Base-by-base conservation (phyloP, 306 rosid species). In the Datisca glomerata region DNA sequence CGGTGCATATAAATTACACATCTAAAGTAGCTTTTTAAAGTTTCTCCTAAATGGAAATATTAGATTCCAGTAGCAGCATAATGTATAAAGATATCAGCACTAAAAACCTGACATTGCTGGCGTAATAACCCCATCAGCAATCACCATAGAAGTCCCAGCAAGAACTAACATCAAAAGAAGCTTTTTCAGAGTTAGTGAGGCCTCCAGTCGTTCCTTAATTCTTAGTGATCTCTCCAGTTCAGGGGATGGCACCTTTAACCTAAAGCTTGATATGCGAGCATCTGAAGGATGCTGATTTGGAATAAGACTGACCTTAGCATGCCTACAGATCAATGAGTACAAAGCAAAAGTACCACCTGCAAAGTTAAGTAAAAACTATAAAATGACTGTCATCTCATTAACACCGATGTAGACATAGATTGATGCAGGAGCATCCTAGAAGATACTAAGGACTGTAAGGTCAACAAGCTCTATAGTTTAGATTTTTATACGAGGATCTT, bases 261-360 rank as follows among this genome's bases (percentile, higher is more conserved):
- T 75, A 66, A 91, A 91, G 66, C 98, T 85, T 15, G 98, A 91
- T 59, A 91, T 84, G 28, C 78, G 86, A 47, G 94, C 73, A 73
- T 91, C 98, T 1, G 98, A 91, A 21, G 78, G 96, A 68, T 84
- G 73, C 68, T 84, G 98, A 73, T 91, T 91, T 13, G 98, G 98
- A 64, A 91, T 84, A 51, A 91, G 98, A 69, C 86, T 91, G 73
- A 75, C 98, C 80, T 91, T 91, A 56, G 98, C 96, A 57, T 91
- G 91, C 31, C 98, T 94, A 67, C 98, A 91, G 60, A 91, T 91
- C 80, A 91, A 80, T 12, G 96, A 91, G 69, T 91, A 91, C 66
- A 91, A 68, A 3, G 98, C 98, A 84, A 91, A 91, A 34, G 98
- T 84, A 49, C 98, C 98, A 59, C 98, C 98, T 89, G 79, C 77